These are phyloP conservation scores for Heterobasidion parviporum DNA, from an alignment of 1,284 basidiomycete species.

Conservation along the genomic window DNA sequence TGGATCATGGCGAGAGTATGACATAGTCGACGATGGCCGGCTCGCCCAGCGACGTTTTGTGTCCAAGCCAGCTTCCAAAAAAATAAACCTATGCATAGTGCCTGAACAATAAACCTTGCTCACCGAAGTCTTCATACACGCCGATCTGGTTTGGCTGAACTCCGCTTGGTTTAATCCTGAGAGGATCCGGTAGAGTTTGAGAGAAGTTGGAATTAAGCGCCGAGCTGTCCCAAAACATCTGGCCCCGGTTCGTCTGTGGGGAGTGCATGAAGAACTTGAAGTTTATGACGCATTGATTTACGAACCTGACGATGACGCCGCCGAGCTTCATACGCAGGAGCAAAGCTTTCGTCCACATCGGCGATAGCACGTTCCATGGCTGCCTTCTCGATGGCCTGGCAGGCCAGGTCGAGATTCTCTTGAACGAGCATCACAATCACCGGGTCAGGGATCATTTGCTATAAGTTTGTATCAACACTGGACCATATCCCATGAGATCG, in stretches of 20 bases:
- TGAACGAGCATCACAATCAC: constrained; percentile 78
- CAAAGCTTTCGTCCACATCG: constrained; percentile 93
- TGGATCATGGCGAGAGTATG: constrained; percentile 39
- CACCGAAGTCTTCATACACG: constrained; percentile 95
- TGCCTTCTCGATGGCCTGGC: constrained; percentile 92
- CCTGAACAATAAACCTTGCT: constrained; percentile 12
- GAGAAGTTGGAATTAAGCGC: constrained; percentile 71
- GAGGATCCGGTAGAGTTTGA: constrained; percentile 78
- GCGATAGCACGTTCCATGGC: constrained; percentile 94
- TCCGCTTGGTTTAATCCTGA: constrained; percentile 82
- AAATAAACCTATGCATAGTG: not conserved
- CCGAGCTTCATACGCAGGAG: constrained; percentile 74
- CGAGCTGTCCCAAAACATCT: constrained; percentile 84
- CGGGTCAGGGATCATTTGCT: constrained; percentile 60
- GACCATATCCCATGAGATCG: not conserved
- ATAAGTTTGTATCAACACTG: constrained; percentile 4
- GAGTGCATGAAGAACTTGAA: not conserved
- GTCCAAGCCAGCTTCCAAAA: constrained; percentile 32
- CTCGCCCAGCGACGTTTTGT: constrained; percentile 47
- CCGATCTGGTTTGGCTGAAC: constrained; percentile 77
- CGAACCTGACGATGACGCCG: constrained; percentile 81
- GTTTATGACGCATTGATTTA: constrained; percentile 11
- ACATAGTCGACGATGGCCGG: constrained; percentile 57
- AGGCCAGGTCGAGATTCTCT: constrained; percentile 94
- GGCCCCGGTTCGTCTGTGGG: constrained; percentile 50